Base-by-base conservation (phyloP, 345 rosid genomes). In the Adansonia digitata region DNA sequence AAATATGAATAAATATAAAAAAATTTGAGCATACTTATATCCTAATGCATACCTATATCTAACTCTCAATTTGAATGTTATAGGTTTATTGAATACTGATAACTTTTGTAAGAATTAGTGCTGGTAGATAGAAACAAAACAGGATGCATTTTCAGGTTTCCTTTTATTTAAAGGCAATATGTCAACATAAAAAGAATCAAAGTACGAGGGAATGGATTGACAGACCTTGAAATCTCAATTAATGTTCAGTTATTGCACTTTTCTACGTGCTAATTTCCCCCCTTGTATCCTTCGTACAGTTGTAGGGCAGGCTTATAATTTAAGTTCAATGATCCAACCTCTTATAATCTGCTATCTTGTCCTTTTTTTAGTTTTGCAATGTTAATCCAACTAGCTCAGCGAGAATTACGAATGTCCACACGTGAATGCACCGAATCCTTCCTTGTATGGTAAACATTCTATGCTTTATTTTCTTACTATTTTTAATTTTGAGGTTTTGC, bases 391-490 rank as follows among this genome's bases (percentile, higher is more conserved):
- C 56, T 12, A 61, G 34, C 55, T 11, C 9, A 5, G 72, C 74
- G 73, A 74, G 34, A 83, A 75, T 65, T 49, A 37, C 56, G 83
- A 63, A 77, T 29, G 39, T 26, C 82, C 82, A 76, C 79, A 34
- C 7, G 22, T 5, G 31, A 11, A 10, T 49, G 57, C 15, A 45
- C 42, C 22, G 0, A 3, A 10, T 17, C 37, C 26, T 48, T 17
- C 37, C 26, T 48, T 48, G 26, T 5, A 5, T 2, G 27, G 37
- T 14, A 24, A 43, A 45, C 40, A 15, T 7, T 27, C 5, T 45
- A 37, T 15, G 10, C 34, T 42, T 43, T 5, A 14, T 26, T 71
- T 35, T 37, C 7, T 4, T 37, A 71, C 43, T 52, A 34, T 18
- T 70, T 48, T 18, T 31, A 18, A 4, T 5, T 15, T 27, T 6